Base-by-base conservation (phyloP, 306 rosid species). In the Rubus idaeus region DNA sequence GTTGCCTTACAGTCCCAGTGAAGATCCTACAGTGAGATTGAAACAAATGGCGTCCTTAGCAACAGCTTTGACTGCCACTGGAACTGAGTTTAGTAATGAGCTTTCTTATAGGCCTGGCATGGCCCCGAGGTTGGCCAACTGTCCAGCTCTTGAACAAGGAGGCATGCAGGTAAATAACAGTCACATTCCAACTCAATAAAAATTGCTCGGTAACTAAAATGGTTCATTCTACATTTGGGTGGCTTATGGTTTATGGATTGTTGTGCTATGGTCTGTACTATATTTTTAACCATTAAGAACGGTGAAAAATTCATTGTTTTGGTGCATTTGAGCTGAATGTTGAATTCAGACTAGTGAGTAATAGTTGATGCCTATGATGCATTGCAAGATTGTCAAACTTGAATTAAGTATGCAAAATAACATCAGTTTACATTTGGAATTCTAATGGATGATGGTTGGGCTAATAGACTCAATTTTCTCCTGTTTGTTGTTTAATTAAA, bases 21-120 rank as follows among this genome's bases (percentile, higher is more conserved):
- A 87, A 58, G 97, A 95, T 77, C 79, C 88, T 1, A 39, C 77
- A 0, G 86, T 96, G 85, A 91, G 91, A 68, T 64, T 95, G 71
- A 86, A 87, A 68, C 97, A 95, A 84, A 95, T 95, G 99, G 97
- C 96, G 0, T 95, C 99, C 0, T 83, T 95, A 18, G 97, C 99
- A 10, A 90, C 99, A 0, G 99, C 99, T 9, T 77, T 95, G 83
- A 95, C 81, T 2, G 88, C 96, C 7, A 91, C 97, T 5, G 86
- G 86, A 12, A 73, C 99, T 2, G 81, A 87, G 60, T 95, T 87
- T 81, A 86, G 97, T 60, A 88, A 95, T 56, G 80, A 83, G 81
- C 97, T 95, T 51, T 88, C 87, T 41, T 92, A 92, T 68, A 70
- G 76, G 60, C 87, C 88, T 70, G 88, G 91, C 70, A 89, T 95